Evolutionary conservation across 371 early-diverging fungal genomes (phyloP), one percentile per base, ranked within the genome.

Genomic region (Apophysomyces elegans): DNA sequence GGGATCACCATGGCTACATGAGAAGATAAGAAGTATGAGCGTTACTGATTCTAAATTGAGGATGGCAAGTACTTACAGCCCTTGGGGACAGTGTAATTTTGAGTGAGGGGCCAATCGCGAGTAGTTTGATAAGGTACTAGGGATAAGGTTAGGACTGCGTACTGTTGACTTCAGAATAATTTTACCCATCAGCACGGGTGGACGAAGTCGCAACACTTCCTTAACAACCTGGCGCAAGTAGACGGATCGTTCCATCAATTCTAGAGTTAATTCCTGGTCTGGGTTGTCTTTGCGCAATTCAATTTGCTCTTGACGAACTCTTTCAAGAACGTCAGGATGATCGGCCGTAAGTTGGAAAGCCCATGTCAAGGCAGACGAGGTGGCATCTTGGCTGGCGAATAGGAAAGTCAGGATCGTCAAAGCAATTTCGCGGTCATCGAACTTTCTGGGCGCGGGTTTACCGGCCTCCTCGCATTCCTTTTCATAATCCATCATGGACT

Each of bases 311-410:
- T 72, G 66, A 37, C 79, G 78, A 3, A 83, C 73, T 59, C 72
- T 70, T 54, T 75, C 70, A 18, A 83, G 70, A 0, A 83, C 79
- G 46, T 83, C 80, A 36, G 83, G 80, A 41, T 83, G 79, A 64
- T 83, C 83, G 56, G 83, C 83, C 14, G 77, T 66, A 4, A 83
- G 66, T 65, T 83, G 83, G 73, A 77, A 83, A 32, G 79, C 78
- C 83, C 83, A 83, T 18, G 83, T 83, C 58, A 83, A 63, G 59
- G 80, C 83, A 39, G 83, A 83, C 13, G 83, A 80, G 16, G 83
- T 83, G 62, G 83, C 83, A 64, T 83, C 83, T 61, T 83, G 83
- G 63, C 79, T 79, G 32, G 83, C 83, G 54, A 83, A 83, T 57
- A 83, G 63, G 66, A 83, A 80, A 14, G 83, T 83, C 63, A 83